Percentiles rank a stretch among this genome's conserved stretches.
Evolutionary conservation across 305 asterid species (phyloP).

Genomic region (Striga hermonthica): DNA sequence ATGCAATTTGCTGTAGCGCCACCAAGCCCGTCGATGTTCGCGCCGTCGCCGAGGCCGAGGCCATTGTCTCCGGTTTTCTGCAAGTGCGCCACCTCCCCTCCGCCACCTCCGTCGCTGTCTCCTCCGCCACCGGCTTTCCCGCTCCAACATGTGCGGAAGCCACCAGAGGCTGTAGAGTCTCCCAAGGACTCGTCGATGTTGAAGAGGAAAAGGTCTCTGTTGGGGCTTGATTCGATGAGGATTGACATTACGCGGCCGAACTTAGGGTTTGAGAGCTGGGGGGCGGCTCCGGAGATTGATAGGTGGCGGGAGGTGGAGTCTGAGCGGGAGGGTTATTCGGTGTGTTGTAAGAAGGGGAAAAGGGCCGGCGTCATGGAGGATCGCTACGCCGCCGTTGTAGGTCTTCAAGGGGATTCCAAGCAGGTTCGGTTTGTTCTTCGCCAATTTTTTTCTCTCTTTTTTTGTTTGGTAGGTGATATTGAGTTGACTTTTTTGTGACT

Average conservation of each 20-base stretch:
- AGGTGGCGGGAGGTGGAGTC: conserved; percentile 48
- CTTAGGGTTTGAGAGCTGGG: conserved; percentile 31
- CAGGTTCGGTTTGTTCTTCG: conserved; percentile 37
- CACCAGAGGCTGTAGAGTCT: conserved; percentile 28
- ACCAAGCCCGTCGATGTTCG: conserved; percentile 49
- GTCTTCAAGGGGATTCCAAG: conserved; percentile 39
- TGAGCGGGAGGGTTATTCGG: conserved; percentile 61
- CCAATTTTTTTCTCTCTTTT: not conserved
- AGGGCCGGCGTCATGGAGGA: conserved; percentile 68
- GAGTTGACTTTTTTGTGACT: not conserved
- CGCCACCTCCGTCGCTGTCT: conserved; percentile 35
- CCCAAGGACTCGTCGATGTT: conserved; percentile 33
- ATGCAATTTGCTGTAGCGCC: conserved; percentile 58
- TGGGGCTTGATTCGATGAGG: conserved; percentile 28
- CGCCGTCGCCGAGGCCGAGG: conserved; percentile 62
- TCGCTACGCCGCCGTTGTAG: conserved; percentile 52
- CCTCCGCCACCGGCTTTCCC: conserved; percentile 38
- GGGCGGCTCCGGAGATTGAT: conserved; percentile 33
- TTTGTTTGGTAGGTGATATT: not conserved
- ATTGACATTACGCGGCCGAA: conserved; percentile 49
- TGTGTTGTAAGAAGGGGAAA: conserved; percentile 69
- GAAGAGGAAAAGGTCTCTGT: conserved; percentile 71
- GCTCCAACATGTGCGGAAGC: conserved; percentile 29
- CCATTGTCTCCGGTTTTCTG: conserved; percentile 45
- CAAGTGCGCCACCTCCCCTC: conserved; percentile 41